phyloP scores from a whole-genome alignment of 371 early-diverging fungal species.

The Mortierella sp. region DNA sequence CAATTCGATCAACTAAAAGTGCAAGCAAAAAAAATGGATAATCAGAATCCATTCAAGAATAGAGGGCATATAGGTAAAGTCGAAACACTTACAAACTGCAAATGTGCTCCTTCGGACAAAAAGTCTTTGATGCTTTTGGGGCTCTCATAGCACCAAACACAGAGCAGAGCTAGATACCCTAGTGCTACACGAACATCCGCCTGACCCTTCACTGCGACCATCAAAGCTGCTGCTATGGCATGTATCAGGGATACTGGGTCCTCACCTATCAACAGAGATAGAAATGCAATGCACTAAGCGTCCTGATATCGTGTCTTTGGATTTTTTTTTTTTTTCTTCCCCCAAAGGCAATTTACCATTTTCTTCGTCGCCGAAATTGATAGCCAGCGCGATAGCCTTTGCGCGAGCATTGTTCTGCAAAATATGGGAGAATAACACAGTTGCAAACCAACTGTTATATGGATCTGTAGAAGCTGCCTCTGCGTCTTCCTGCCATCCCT shows the following conservation, averaged over 20 bases:
- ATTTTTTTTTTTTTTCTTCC: not conserved
- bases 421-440: conserved; percentile 83
- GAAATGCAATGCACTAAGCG: not conserved
- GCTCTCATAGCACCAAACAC: conserved; percentile 88
- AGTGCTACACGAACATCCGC: conserved; percentile 79
- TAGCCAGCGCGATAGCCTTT: conserved; percentile 80
- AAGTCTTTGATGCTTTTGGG: conserved; percentile 83
- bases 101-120: conserved; percentile 88
- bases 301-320: not conserved
- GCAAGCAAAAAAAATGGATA: not conserved
- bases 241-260: conserved; percentile 71
- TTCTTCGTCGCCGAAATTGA: conserved; percentile 79
- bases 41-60: not conserved
- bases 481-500: conserved; percentile 75
- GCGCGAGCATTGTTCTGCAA: conserved; percentile 78
- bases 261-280: conserved; percentile 52
- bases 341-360: conserved; percentile 57
- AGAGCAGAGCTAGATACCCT: conserved; percentile 78
- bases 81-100: conserved; percentile 81
- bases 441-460: conserved; percentile 91
- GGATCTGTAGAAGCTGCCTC: conserved; percentile 75
- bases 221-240: conserved; percentile 70
- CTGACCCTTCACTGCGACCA: conserved; percentile 68
- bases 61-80: not conserved
- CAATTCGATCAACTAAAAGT: conserved; percentile 82